Evolutionary conservation across 352 stramenopile species (phyloP), one percentile per base, ranked within the genome.

Genomic region (Phytophthora agathidicida): DNA sequence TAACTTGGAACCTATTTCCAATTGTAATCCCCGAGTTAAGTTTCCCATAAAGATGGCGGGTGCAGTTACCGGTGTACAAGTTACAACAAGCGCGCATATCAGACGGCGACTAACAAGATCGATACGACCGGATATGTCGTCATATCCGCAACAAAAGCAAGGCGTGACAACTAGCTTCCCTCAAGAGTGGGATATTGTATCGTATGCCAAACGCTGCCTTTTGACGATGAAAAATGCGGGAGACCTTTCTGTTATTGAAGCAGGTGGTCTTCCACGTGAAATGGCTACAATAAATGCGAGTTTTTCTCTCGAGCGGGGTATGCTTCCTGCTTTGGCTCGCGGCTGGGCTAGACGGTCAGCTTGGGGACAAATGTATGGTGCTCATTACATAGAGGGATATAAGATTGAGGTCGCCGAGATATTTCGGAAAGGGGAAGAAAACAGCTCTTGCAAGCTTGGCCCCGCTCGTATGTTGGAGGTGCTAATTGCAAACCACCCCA

Each of bases 331-430:
- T 20, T 22, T 53, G 17, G 39, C 27, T 4, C 11, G 43, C 33
- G 45, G 45, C 11, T 53, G 19, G 45, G 32, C 45, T 43, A 53
- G 45, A 11, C 45, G 45, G 3, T 32, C 45, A 10, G 20, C 11
- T 31, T 53, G 31, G 45, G 45, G 45, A 16, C 2, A 43, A 24
- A 53, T 53, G 45, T 50, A 35, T 26, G 45, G 31, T 0, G 31
- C 45, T 53, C 30, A 32, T 33, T 53, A 43, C 14, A 53, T 53
- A 8, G 35, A 44, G 45, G 19, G 32, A 35, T 53, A 53, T n/a
- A 33, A 43, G 32, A 26, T 43, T 43, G 32, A 53, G 33, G 32
- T 53, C 14, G 32, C 31, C n/a, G 22, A 33, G 31, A n/a, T 33
- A 3, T 52, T 52, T 52, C 31, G 26, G 16, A 16, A 17, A 24